Base-by-base conservation (phyloP, 2,329 filamentous ascomycete species). In the Coccinonectria pachysandricola region DNA sequence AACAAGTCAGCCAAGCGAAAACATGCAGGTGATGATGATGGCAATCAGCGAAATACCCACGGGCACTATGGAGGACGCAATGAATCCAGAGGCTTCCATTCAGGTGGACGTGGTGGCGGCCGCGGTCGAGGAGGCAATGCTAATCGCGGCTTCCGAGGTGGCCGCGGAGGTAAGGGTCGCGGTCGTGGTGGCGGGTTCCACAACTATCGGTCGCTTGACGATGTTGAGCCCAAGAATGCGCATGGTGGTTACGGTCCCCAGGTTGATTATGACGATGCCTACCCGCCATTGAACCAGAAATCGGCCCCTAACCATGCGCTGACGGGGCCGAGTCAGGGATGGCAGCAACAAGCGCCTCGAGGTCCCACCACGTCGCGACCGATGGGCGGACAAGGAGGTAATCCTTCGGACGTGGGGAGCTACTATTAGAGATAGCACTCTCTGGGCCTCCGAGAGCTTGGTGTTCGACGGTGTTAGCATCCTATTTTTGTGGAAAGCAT, bases 181-280 rank as follows among this genome's bases (percentile, higher is more conserved):
- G 61, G 67, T 8, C 57, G 68, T 23, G 55, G 61, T 14, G 65
- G 65, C 12, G n/a, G n/a, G n/a, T 63, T 64, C 14, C 57, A 60
- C 30, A 60, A 65, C 34, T 83, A 84, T 48, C 66, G 68, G 31
- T 82, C 76, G 2, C 61, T 83, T 2, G 79, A 83, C 47, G 79
- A 84, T 40, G 62, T 75, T 15, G 66, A 65, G 14, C 55, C 59
- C 21, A 58, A 58, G 24, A 62, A 65, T 22, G 57, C 57, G 32
- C 58, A 62, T 18, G 56, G 54, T 15, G 59, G 57, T 7, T 59
- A 56, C 23, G 52, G 53, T 7, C 46, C 54, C 34, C 49, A 52
- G 18, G 57, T 65, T n/a, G 60, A 60, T 21, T 69, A 68, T 35
- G 63, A 67, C 24, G 64, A 68, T 37, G 46, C 48, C 48, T 36